Conservation (phyloP, 768 basidiomycete species). For the Scleroderma bovista region DNA sequence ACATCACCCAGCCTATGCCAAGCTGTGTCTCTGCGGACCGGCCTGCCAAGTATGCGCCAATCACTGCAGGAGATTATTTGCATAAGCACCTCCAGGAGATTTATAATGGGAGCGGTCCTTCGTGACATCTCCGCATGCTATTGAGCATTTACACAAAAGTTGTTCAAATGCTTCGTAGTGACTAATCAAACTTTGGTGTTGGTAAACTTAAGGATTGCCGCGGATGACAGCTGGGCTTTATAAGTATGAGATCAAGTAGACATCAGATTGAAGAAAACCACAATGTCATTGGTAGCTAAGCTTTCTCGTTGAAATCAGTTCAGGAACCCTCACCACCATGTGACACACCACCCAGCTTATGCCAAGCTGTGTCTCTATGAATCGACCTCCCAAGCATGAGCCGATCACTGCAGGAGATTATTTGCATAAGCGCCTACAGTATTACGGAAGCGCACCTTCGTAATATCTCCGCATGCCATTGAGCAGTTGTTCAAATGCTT, state of each 20-base stretch:
- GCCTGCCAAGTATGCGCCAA: constrained; percentile 63
- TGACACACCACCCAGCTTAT: constrained; percentile 29
- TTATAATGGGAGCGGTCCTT: too few species aligned
- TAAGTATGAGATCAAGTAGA: too few species aligned
- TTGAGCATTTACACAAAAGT: too few species aligned
- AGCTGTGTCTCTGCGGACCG: constrained; percentile 45
- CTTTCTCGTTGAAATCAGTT: too few species aligned
- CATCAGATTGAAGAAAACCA: background rate
- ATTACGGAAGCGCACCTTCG: constrained; percentile 16
- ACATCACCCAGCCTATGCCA: constrained; percentile 31
- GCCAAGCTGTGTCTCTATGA: constrained; percentile 44
- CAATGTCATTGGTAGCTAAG: constrained; percentile 19
- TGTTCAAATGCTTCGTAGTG: too few species aligned
- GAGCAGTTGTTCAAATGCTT: too few species aligned
- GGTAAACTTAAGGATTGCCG: too few species aligned
- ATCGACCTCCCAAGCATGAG: constrained; percentile 61
- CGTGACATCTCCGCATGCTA: too few species aligned
- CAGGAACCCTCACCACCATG: too few species aligned
- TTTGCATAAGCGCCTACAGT: constrained; percentile 66
- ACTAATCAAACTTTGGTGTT: too few species aligned
- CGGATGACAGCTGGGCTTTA: too few species aligned
- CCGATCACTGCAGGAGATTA: constrained; percentile 79
- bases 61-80: constrained; percentile 83
- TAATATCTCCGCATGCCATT: too few species aligned
- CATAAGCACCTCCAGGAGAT: constrained; percentile 58